phyloP scores from a whole-genome alignment of 1,139 yeast species.

The Sugiyamaella neomexicana region DNA sequence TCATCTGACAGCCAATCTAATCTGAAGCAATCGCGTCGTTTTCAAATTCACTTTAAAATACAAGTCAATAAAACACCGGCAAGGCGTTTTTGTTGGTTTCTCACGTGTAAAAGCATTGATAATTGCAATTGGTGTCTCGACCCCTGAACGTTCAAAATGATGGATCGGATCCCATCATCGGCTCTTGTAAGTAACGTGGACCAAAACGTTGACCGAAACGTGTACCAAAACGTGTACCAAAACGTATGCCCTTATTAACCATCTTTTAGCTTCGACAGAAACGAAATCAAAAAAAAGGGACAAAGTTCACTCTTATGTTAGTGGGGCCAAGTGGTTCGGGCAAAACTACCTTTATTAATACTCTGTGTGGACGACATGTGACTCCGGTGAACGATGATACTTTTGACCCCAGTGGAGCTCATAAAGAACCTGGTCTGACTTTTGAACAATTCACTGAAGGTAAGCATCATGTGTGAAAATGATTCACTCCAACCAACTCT shows the following conservation, averaged over 20 bases:
- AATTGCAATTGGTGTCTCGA: background rate
- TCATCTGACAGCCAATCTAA: background rate
- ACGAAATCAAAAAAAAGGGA: conserved; percentile 81
- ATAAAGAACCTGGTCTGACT: conserved; percentile 50
- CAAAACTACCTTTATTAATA: conserved; percentile 77
- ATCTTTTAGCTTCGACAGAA: conserved; percentile 52
- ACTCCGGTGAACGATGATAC: conserved; percentile 46
- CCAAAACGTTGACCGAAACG: too few relatives aligned
- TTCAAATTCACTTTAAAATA: background rate
- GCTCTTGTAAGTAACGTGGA: conserved; percentile 24
- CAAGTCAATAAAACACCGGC: background rate
- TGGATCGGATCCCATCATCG: conserved; percentile 28
- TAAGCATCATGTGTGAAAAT: background rate
- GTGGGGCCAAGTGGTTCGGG: conserved; percentile 81
- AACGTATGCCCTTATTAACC: background rate
- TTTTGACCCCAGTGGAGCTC: conserved; percentile 47
- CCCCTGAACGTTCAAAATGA: conserved; percentile 10
- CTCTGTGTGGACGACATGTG: conserved; percentile 84
- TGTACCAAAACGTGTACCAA: background rate
- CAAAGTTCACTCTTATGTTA: conserved; percentile 79
- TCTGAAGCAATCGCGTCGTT: background rate
- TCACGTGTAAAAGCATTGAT: background rate
- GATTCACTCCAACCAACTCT: too few relatives aligned
- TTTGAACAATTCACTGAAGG: conserved; percentile 44
- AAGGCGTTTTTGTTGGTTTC: too few relatives aligned